These are phyloP conservation scores for Sporothrix inflata DNA, from an alignment of 2,329 filamentous ascomycete species.

Conservation along the genomic window DNA sequence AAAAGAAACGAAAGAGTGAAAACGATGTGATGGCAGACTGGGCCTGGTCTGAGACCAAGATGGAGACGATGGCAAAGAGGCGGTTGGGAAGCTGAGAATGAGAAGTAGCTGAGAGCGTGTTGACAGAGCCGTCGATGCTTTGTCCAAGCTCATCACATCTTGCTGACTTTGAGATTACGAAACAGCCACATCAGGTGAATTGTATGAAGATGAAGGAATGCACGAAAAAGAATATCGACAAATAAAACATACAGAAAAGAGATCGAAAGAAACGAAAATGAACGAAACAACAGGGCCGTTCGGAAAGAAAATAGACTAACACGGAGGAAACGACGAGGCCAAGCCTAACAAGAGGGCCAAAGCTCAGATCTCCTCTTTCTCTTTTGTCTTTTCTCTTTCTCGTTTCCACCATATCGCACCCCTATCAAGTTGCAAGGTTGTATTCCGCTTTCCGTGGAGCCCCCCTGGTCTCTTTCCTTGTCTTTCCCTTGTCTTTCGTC, in stretches of 20 bases:
- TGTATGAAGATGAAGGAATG: no score
- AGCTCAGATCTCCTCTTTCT: background rate
- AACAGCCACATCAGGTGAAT: background rate
- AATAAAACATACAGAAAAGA: background rate
- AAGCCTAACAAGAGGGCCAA: constrained; percentile 11
- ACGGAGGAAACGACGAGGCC: constrained; percentile 7
- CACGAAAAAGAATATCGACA: background rate
- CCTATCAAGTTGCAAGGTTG: constrained; percentile 2
- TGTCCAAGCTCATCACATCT: background rate
- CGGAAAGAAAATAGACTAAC: background rate
- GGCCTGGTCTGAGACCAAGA: background rate
- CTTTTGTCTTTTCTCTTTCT: background rate
- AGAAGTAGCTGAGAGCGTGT: background rate
- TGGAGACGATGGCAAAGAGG: background rate
- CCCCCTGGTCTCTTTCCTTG: background rate
- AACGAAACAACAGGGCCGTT: background rate
- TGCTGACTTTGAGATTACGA: background rate
- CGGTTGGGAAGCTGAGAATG: background rate
- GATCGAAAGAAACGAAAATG: background rate
- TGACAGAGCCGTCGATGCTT: background rate
- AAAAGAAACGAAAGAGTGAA: background rate
- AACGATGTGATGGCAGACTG: background rate
- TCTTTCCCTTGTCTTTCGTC: background rate
- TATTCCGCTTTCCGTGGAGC: background rate
- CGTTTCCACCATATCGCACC: constrained; percentile 1